Evolutionary conservation across 495 filamentous ascomycete genomes (phyloP).

Genomic region (Thozetella sp.): DNA sequence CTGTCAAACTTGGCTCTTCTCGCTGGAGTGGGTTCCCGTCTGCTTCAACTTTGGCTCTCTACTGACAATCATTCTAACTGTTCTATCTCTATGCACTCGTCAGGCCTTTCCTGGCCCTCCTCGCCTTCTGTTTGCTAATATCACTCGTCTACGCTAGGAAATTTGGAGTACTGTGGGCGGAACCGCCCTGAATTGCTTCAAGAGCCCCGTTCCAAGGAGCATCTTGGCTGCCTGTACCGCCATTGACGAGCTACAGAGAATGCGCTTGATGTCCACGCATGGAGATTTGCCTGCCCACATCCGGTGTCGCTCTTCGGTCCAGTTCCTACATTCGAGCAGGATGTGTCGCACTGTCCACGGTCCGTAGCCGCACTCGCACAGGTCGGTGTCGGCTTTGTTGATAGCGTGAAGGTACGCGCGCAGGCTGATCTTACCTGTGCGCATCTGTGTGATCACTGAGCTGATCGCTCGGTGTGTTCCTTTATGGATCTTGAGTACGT

Average conservation of each 20-base stretch:
- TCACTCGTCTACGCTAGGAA: neutral
- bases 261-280: slow-evolving; percentile 1
- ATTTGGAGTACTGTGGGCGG: neutral
- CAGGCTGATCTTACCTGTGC: neutral
- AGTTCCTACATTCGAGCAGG: neutral
- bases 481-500: neutral
- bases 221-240: neutral
- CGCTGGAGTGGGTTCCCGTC: too few relatives aligned
- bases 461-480: neutral
- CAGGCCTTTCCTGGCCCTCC: too few relatives aligned
- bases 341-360: neutral
- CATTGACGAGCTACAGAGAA: slow-evolving; percentile 2
- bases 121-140: neutral
- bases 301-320: neutral
- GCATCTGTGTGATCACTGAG: neutral
- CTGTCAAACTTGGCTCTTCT: too few relatives aligned
- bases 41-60: too few relatives aligned
- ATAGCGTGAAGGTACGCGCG: neutral
- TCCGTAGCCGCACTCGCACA: neutral
- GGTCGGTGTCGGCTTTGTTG: neutral
- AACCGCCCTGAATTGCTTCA: neutral
- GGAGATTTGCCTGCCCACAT: neutral
- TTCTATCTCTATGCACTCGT: too few relatives aligned
- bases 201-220: neutral
- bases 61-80: too few relatives aligned